Base-by-base conservation (phyloP, 2,329 filamentous ascomycete genomes). In the Verticillium tricorpus region DNA sequence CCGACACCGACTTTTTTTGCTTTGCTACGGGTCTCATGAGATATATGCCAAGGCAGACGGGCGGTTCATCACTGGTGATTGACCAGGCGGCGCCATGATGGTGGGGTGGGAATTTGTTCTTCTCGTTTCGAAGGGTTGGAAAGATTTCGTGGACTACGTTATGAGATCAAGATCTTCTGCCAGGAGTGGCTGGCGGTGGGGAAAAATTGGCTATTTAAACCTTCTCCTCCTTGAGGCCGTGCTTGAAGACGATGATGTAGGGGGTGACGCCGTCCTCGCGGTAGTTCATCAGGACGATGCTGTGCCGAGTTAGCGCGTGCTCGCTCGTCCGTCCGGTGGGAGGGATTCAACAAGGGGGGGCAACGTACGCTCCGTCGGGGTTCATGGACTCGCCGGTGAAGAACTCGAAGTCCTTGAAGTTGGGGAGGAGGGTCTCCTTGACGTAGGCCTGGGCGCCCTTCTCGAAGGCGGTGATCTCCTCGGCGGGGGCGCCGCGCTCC, bases 341-440 rank as follows among this genome's bases (percentile, higher is more conserved):
- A 14, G 34, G 34, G 34, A 14, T 35, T 35, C 34, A 35, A 11
- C 8, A 35, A 1, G 34, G 34, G 34, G 25, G 34, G 34, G 34
- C 14, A 11, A 50, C 40, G 73, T 82, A 95, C 95, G 97, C 96
- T 83, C 90, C 93, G 73, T 97, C 91, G 71, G 90, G 89, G 80
- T 96, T 87, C 92, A 96, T 96, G 71, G 87, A 90, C 84, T 95
- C 89, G 81, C 94, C 93, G 71, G 90, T 92, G 80, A 90, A 91
- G 80, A 97, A 94, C 78, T 98, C 94, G 78, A 89, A 96, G 84
- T 98, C 92, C 83, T 96, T 93, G 85, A 97, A 97, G 82, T 92
- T 94, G 76, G 75, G 80, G 63, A 89, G 82, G 68, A 97, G 84
- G 74, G 86, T 87, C 83, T 92, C 89, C 85, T 96, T 97, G 78